Percentiles rank a stretch among this genome's conserved stretches.
Conservation (phyloP, 768 basidiomycete species). For the Basidioascus undulatus region DNA sequence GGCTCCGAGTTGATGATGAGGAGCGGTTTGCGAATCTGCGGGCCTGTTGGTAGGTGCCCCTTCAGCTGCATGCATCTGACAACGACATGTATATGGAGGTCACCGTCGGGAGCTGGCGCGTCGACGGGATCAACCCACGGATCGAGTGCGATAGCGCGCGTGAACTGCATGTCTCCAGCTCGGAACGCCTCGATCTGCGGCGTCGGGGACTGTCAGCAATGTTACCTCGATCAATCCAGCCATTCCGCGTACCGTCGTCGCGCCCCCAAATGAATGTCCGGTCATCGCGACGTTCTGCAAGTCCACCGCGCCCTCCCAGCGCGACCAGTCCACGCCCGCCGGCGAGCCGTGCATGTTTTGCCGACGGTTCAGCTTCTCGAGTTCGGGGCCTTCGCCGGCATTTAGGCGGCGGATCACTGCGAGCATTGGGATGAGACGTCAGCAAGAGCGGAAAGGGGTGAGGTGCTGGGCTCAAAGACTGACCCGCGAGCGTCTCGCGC, state of each 20-base stretch:
- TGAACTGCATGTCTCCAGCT: constrained; percentile 26
- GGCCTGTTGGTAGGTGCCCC: not conserved
- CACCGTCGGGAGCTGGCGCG: constrained; percentile 22
- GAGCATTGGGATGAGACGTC: constrained; percentile 46
- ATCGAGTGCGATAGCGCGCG: constrained; percentile 40
- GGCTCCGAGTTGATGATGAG: constrained; percentile 20
- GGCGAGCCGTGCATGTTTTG: constrained; percentile 13
- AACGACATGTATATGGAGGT: no score
- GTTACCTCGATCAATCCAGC: constrained; percentile 26
- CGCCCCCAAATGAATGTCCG: constrained; percentile 35
- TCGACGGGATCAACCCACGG: constrained; percentile 66
- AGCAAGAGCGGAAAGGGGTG: no score
- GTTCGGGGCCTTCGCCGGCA: constrained; percentile 16
- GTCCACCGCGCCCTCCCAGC: constrained; percentile 14
- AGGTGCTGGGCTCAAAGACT: no score
- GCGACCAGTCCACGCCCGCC: constrained; percentile 6
- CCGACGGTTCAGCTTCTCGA: constrained; percentile 28
- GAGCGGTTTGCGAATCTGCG: constrained; percentile 10
- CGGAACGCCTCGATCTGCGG: constrained; percentile 7
- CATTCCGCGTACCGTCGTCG: constrained; percentile 24
- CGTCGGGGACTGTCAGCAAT: constrained; percentile 27
- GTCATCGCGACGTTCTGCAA: constrained; percentile 20
- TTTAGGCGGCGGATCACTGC: constrained; percentile 35
- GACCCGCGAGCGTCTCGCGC: no score
- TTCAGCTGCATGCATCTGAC: constrained; percentile 2